These are phyloP conservation scores for Hemisphaericaspora subhashii DNA, from an alignment of 1,139 yeast genomes.

Conservation along the genomic window DNA sequence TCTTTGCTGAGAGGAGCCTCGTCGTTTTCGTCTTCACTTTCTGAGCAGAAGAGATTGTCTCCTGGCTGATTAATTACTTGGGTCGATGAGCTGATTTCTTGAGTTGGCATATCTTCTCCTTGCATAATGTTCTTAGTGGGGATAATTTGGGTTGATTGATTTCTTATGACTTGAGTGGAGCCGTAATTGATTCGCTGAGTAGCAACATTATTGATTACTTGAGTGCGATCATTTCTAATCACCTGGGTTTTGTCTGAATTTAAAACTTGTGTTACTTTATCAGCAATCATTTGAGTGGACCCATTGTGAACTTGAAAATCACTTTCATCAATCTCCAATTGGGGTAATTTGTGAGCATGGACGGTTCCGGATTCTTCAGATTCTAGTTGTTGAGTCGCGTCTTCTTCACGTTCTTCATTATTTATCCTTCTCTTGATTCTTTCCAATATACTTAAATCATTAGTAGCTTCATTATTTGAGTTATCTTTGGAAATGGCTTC, in stretches of 20 bases:
- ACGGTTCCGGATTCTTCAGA: neutral
- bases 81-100: neutral
- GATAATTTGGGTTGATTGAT: too few relatives aligned
- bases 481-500: constrained; percentile 10
- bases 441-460: constrained; percentile 16
- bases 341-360: constrained; percentile 25
- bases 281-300: neutral
- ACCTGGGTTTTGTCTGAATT: too few relatives aligned
- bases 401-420: constrained; percentile 4
- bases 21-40: constrained; percentile 13
- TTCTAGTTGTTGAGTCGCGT: constrained; percentile 5
- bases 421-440: constrained; percentile 20
- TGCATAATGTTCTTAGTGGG: too few relatives aligned
- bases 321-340: constrained; percentile 28
- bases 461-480: constrained; percentile 1
- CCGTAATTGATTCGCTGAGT: too few relatives aligned
- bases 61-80: neutral
- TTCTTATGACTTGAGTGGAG: too few relatives aligned
- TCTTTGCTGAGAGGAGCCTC: constrained; percentile 17
- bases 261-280: too few relatives aligned
- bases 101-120: too few relatives aligned
- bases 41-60: neutral
- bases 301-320: constrained; percentile 15
- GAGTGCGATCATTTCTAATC: neutral
- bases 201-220: neutral